These are phyloP conservation scores for Coemansia sp. DNA, from an alignment of 192 early-diverging fungal genomes.

Conservation along the genomic window DNA sequence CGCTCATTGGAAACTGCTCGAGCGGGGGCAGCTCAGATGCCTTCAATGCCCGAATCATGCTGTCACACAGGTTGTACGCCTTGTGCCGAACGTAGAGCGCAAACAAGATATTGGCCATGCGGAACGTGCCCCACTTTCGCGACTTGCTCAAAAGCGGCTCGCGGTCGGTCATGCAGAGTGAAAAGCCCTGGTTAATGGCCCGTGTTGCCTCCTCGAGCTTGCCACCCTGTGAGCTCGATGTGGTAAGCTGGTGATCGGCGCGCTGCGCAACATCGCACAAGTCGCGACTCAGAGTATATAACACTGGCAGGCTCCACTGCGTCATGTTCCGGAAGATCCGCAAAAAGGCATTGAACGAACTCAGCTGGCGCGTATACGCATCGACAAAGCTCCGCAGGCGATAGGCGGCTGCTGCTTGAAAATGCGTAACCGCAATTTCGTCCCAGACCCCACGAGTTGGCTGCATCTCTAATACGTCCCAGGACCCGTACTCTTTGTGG, in stretches of 20 bases:
- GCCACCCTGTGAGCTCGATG: neutral
- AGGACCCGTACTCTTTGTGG: constrained; percentile 20
- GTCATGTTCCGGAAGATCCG: constrained; percentile 35
- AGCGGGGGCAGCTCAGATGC: constrained; percentile 73
- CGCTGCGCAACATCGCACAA: constrained; percentile 21
- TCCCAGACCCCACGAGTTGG: constrained; percentile 9
- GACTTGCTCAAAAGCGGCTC: constrained; percentile 50
- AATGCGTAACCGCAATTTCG: constrained; percentile 28
- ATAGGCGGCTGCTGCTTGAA: constrained; percentile 25
- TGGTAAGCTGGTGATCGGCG: constrained; percentile 26
- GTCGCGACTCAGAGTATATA: constrained; percentile 35
- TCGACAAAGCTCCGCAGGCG: constrained; percentile 19
- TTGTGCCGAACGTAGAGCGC: constrained; percentile 81
- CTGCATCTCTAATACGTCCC: constrained; percentile 13
- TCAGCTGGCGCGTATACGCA: constrained; percentile 30
- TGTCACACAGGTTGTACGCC: constrained; percentile 76
- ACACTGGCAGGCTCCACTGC: constrained; percentile 31
- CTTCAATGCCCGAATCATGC: constrained; percentile 72
- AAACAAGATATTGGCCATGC: constrained; percentile 82
- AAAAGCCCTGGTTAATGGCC: constrained; percentile 85
- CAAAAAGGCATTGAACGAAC: constrained; percentile 37
- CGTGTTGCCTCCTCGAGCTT: constrained; percentile 82
- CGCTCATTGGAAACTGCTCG: constrained; percentile 74
- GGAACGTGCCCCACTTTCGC: constrained; percentile 93
- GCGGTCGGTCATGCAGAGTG: constrained; percentile 82